Evolutionary conservation across 2,329 filamentous ascomycete genomes (phyloP).

Genomic region (Pseudocercospora cruenta): DNA sequence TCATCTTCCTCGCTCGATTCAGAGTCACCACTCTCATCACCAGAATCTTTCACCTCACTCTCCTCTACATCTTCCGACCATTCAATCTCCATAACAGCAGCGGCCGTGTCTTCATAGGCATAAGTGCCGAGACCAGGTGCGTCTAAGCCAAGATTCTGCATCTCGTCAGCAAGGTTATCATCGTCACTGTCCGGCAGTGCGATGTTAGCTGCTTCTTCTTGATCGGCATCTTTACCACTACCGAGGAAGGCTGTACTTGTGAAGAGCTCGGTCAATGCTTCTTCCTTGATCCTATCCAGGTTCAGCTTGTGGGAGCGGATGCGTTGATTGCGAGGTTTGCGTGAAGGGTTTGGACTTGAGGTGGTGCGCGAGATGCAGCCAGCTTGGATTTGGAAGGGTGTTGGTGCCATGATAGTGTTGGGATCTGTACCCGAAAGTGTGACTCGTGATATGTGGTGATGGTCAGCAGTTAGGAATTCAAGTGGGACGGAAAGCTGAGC

Average conservation of each 20-base stretch:
- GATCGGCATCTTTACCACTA: too few relatives aligned
- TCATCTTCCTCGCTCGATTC: neutral
- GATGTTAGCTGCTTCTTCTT: neutral
- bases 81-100: neutral
- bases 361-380: too few relatives aligned
- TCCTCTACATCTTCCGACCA: neutral
- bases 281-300: neutral
- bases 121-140: neutral
- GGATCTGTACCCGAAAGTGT: neutral
- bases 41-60: neutral
- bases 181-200: neutral
- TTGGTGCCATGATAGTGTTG: neutral
- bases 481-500: neutral
- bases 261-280: neutral
- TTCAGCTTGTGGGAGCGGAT: neutral
- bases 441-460: neutral
- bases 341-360: too few relatives aligned
- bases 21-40: neutral
- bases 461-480: neutral
- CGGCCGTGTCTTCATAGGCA: neutral
- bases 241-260: neutral
- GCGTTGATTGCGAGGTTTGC: neutral
- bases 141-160: neutral
- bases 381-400: neutral
- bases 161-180: neutral